These are phyloP conservation scores for Paracamarosporium sp. DNA, from an alignment of 2,329 filamentous ascomycete genomes.

Conservation along the genomic window DNA sequence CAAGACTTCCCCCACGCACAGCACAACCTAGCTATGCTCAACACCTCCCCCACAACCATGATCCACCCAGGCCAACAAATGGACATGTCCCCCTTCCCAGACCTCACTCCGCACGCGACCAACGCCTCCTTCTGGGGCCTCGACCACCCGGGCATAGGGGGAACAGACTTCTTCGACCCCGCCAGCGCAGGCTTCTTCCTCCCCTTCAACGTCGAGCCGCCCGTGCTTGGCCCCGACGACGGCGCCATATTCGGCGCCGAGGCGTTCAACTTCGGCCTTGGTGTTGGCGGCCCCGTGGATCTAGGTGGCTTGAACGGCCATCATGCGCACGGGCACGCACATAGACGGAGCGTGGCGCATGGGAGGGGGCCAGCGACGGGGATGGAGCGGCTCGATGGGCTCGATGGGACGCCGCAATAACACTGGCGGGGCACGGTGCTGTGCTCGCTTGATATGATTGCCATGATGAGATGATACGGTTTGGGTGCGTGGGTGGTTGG, in stretches of 20 bases:
- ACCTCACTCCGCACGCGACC: constrained; percentile 39
- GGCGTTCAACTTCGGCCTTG: constrained; percentile 32
- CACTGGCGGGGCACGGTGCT: background rate
- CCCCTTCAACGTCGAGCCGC: constrained; percentile 88
- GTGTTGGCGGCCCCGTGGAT: constrained; percentile 23
- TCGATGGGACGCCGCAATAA: constrained; percentile 2
- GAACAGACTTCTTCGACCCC: constrained; percentile 46
- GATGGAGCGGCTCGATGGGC: constrained; percentile 8
- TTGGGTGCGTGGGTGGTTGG: too few relatives aligned
- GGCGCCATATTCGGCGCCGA: constrained; percentile 31
- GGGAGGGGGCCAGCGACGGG: background rate
- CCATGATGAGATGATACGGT: constrained; percentile 10
- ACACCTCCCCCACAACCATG: constrained; percentile 36
- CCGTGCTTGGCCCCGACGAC: constrained; percentile 53
- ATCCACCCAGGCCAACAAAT: constrained; percentile 41
- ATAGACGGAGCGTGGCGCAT: constrained; percentile 6
- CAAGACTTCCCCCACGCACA: constrained; percentile 59
- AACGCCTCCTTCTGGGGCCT: constrained; percentile 40
- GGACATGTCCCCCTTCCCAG: constrained; percentile 42
- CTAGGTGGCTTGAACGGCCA: constrained; percentile 24
- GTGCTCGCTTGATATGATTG: too few relatives aligned
- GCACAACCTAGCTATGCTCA: constrained; percentile 48
- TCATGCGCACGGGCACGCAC: background rate
- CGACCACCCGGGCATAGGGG: constrained; percentile 34
- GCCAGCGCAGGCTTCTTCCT: constrained; percentile 80